Base-by-base conservation (phyloP, 2,329 filamentous ascomycete species). In the Metarhizium robertsii region DNA sequence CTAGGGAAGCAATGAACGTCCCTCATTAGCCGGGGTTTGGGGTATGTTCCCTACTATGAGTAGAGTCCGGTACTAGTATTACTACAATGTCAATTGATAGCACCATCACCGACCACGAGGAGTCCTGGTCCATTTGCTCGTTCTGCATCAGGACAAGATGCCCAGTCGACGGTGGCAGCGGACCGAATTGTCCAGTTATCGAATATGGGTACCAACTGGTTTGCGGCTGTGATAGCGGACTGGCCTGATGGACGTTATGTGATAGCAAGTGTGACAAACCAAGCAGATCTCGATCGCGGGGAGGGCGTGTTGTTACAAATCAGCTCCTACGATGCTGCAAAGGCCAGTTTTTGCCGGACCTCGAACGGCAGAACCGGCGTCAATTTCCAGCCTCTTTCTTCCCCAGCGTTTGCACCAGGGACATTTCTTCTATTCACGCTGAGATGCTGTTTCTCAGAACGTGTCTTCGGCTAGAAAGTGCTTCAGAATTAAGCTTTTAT, bases 201-300 rank as follows among this genome's bases (percentile, higher is more conserved):
- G 25, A 25, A 25, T 25, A 25, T 25, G 25, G 25, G 25, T 25
- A 25, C 25, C 25, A 25, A 25, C 25, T 25, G 10, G 32, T 46
- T 34, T 53, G 34, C 38, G 25, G 52, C 11, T 30, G 49, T 25
- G 40, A 45, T 49, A 55, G 56, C 43, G 36, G 38, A 52, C n/a
- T 38, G 14, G 20, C 42, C 38, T 16, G 38, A 55, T 45, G 36
- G 42, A 20, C 20, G 42, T 20, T 45, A 20, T 45, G 42, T 18
- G 40, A 16, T n/a, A 38, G 48, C 50, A 40, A 25, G 25, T 25
- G 25, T 30, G 48, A 46, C 52, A 48, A 43, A 50, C 49, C 34
- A 36, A 49, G 30, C 51, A 53, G 53, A 55, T 58, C 53, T 45
- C 46, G 47, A 53, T 52, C 53, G 53, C 53, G 53, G 56, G 45